Percentiles rank a stretch among this genome's conserved stretches.
phyloP scores from a whole-genome alignment of 257 asterid genomes.

The Capsicum baccatum region DNA sequence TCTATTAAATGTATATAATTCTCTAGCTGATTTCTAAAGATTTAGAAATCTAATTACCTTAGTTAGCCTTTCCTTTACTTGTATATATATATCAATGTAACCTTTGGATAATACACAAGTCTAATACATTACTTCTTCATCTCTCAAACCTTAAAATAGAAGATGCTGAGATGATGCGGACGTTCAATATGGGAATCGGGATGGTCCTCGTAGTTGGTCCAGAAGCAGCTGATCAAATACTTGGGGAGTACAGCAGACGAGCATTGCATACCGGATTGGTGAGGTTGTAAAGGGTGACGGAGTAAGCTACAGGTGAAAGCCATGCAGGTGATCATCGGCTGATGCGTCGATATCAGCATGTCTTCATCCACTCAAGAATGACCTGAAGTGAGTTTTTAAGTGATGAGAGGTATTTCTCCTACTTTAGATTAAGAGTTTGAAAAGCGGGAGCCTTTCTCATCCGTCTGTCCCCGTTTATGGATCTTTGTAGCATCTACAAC shows the following conservation, averaged over 20 bases:
- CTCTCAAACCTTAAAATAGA: constrained; percentile 35
- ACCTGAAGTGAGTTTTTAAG: neutral
- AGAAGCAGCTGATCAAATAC: constrained; percentile 65
- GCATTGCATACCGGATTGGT: constrained; percentile 53
- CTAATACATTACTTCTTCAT: no score
- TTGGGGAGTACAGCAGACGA: constrained; percentile 41
- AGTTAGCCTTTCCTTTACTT: no score
- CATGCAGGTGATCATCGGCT: neutral
- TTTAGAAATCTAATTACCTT: no score
- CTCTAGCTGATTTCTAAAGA: no score
- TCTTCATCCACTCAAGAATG: neutral
- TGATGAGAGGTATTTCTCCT: neutral
- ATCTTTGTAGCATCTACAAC: neutral
- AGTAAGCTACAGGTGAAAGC: constrained; percentile 53
- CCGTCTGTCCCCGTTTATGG: neutral
- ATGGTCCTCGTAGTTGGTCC: constrained; percentile 84
- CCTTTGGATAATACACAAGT: no score
- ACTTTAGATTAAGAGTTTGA: neutral
- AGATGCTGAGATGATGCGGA: constrained; percentile 80
- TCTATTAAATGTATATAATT: no score
- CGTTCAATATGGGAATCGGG: constrained; percentile 96
- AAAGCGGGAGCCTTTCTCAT: constrained; percentile 16
- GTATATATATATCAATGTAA: no score
- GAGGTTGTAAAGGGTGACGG: constrained; percentile 71
- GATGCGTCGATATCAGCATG: neutral